Evolutionary conservation across 2,329 filamentous ascomycete genomes (phyloP).

Genomic region (Pseudocercospora crystallina): DNA sequence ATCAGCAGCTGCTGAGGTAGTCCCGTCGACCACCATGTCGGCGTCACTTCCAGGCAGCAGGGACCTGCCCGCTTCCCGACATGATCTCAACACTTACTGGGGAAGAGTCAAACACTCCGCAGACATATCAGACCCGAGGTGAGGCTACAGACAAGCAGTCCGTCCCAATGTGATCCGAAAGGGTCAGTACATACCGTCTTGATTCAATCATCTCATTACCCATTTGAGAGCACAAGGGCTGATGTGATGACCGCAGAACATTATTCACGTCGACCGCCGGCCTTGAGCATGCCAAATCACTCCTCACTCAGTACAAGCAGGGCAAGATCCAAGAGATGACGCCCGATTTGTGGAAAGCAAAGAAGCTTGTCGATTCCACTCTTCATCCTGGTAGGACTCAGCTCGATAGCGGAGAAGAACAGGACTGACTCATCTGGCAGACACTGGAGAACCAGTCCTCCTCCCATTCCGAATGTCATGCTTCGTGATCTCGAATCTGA

Average conservation of each 20-base stretch:
- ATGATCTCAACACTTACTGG: slow-evolving; percentile 92
- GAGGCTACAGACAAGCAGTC: slow-evolving; percentile 43
- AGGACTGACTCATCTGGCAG: slow-evolving; percentile 46
- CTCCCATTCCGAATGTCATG: slow-evolving; percentile 97
- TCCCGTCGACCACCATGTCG: slow-evolving; percentile 49
- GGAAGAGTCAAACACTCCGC: slow-evolving; percentile 87
- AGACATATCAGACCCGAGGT: slow-evolving; percentile 93
- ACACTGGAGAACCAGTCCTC: slow-evolving; percentile 88
- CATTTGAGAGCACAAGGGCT: neutral
- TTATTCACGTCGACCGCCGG: slow-evolving; percentile 75
- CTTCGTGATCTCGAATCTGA: slow-evolving; percentile 88
- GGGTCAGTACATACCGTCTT: slow-evolving; percentile 23
- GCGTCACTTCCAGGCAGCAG: slow-evolving; percentile 65
- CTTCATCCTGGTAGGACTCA: slow-evolving; percentile 76
- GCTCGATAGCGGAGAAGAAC: neutral
- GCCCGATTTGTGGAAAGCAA: slow-evolving; percentile 87
- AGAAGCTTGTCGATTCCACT: slow-evolving; percentile 96
- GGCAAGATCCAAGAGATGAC: slow-evolving; percentile 79
- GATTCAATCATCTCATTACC: slow-evolving; percentile 2
- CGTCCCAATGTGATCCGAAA: slow-evolving; percentile 25
- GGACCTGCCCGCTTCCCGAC: slow-evolving; percentile 86
- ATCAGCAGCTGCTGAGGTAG: neutral
- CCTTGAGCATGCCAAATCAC: slow-evolving; percentile 79
- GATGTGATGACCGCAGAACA: slow-evolving; percentile 61
- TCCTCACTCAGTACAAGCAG: slow-evolving; percentile 83